Evolutionary conservation across 148 eudicot species (phyloP).

Genomic region (Tetragonia tetragonoides): DNA sequence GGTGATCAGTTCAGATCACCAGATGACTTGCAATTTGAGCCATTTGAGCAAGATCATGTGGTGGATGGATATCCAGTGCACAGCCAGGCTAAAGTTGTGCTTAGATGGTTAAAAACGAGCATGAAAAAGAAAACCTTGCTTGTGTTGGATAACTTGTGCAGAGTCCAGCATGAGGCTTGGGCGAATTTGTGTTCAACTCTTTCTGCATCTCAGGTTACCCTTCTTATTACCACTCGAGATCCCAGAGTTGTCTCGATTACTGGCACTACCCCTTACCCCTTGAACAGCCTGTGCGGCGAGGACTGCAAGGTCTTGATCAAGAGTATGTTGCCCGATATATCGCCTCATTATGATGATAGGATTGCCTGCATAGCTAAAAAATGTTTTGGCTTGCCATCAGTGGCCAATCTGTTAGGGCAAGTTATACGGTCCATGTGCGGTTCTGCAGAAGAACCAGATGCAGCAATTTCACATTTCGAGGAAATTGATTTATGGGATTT

Average conservation of each 20-base stretch:
- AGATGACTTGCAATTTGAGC: neutral
- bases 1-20: neutral
- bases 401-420: too few species aligned
- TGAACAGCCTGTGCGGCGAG: too few species aligned
- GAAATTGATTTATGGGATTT: too few species aligned
- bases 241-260: conserved; percentile 5
- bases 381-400: too few species aligned
- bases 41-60: neutral
- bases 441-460: too few species aligned
- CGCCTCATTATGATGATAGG: too few species aligned
- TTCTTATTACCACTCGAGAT: conserved; percentile 18
- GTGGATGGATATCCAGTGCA: neutral
- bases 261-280: neutral
- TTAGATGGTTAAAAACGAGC: neutral
- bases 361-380: too few species aligned
- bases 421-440: too few species aligned
- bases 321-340: too few species aligned
- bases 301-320: too few species aligned
- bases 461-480: too few species aligned
- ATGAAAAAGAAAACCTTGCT: neutral
- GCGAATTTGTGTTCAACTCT: neutral
- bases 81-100: neutral
- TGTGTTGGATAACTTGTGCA: conserved; percentile 21
- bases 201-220: neutral
- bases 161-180: neutral